Evolutionary conservation across 2,329 filamentous ascomycete species (phyloP).

Genomic region (Aureobasidium sp.): DNA sequence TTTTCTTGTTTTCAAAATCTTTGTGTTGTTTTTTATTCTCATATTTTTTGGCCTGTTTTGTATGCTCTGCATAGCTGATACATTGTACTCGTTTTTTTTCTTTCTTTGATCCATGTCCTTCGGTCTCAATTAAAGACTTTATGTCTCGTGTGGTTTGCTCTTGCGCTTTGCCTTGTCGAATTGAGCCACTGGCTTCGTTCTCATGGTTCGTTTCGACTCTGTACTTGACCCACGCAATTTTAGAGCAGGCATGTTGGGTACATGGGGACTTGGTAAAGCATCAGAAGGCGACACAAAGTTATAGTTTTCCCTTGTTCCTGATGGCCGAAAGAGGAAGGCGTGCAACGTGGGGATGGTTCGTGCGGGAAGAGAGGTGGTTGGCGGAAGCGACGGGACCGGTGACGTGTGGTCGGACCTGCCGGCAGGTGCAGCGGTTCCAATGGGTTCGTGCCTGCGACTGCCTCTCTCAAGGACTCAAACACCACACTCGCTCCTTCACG

Average conservation of each 20-base stretch:
- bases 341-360: neutral
- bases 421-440: neutral
- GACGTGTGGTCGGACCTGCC: neutral
- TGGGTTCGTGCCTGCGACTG: neutral
- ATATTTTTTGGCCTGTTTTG: neutral
- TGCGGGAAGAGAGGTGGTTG: neutral
- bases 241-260: neutral
- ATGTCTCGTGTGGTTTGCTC: neutral
- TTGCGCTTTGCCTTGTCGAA: neutral
- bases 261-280: too few species aligned
- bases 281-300: neutral
- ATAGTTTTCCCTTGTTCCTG: neutral
- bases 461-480: neutral
- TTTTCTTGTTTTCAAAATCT: neutral
- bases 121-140: neutral
- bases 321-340: neutral
- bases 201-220: neutral
- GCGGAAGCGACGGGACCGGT: neutral
- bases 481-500: neutral
- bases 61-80: slow-evolving; percentile 7
- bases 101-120: neutral
- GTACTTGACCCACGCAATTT: neutral
- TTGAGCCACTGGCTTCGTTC: neutral
- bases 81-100: neutral
- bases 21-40: neutral